Percentiles rank a stretch among this genome's conserved stretches.
Evolutionary conservation across 164 flowering plant species (phyloP).

Genomic region (Magnolia officinalis): DNA sequence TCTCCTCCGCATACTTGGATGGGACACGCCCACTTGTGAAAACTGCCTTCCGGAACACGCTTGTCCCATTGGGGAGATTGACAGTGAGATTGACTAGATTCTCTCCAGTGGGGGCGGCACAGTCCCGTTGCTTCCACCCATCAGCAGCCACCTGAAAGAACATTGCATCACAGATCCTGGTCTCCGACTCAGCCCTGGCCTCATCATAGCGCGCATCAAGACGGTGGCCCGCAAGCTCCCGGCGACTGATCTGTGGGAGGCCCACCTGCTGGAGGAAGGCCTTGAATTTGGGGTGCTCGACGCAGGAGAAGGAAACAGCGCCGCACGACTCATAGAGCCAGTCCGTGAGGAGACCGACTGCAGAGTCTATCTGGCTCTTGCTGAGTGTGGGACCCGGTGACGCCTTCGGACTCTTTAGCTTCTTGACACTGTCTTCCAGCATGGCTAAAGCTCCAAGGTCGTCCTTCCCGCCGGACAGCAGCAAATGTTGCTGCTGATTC

Average conservation of each 20-base stretch:
- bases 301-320: conserved; percentile 70
- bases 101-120: conserved; percentile 33
- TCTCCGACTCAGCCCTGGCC: conserved; percentile 63
- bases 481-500: conserved; percentile 51
- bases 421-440: conserved; percentile 95
- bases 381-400: conserved; percentile 68
- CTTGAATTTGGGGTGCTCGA: conserved; percentile 88
- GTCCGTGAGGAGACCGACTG: conserved; percentile 65
- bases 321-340: conserved; percentile 96
- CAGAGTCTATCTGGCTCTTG: conserved; percentile 64
- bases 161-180: conserved; percentile 75
- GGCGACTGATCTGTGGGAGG: conserved; percentile 50
- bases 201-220: conserved; percentile 71
- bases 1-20: conserved; percentile 79
- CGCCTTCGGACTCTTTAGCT: conserved; percentile 83
- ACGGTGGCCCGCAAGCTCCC: conserved; percentile 56
- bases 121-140: conserved; percentile 61
- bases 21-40: conserved; percentile 58
- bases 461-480: conserved; percentile 92
- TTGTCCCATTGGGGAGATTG: conserved; percentile 92
- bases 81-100: conserved; percentile 68
- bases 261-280: conserved; percentile 85
- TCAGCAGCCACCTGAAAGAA: conserved; percentile 83
- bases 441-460: conserved; percentile 87
- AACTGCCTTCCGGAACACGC: conserved; percentile 69